Conservation (phyloP, 2,329 filamentous ascomycete genomes). For the Pseudovirgaria hyperparasitica region DNA sequence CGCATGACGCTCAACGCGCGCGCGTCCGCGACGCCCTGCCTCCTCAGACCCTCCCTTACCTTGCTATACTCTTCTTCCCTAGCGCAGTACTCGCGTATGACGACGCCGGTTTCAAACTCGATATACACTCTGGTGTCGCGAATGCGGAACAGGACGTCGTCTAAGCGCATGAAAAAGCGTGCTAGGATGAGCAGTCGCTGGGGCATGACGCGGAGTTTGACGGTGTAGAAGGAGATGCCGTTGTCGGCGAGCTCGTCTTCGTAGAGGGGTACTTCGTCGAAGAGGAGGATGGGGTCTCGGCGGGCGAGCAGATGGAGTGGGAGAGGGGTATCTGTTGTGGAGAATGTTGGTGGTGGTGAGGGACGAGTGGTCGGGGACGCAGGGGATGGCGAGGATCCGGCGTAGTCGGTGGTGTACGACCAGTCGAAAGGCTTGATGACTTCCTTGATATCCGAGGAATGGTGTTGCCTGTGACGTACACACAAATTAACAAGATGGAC, state of each 20-base stretch:
- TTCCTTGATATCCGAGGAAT: conserved; percentile 77
- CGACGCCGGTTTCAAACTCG: conserved; percentile 66
- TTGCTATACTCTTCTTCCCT: conserved; percentile 71
- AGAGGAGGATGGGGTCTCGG: conserved; percentile 89
- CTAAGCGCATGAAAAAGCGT: conserved; percentile 84
- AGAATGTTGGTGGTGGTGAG: conserved; percentile 23
- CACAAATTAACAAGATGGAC: too few relatives aligned
- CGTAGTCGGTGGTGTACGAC: conserved; percentile 88
- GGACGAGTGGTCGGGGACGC: conserved; percentile 18
- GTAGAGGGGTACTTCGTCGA: conserved; percentile 90
- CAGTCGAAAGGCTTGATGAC: conserved; percentile 95
- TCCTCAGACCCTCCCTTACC: conserved; percentile 48
- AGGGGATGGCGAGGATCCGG: conserved; percentile 46
- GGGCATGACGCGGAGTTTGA: conserved; percentile 89
- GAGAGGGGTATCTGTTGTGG: conserved; percentile 44
- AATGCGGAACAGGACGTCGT: conserved; percentile 77
- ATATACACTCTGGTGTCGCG: conserved; percentile 86
- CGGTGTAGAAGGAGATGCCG: conserved; percentile 78
- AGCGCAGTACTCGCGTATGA: conserved; percentile 83
- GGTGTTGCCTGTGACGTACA: conserved; percentile 49
- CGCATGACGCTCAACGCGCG: conserved; percentile 62
- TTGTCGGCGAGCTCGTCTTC: conserved; percentile 98
- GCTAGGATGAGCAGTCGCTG: conserved; percentile 71
- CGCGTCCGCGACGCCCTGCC: conserved; percentile 56
- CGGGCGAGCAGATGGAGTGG: conserved; percentile 77